Base-by-base conservation (phyloP, 208 protist genomes). In the Leishmania turanica region DNA sequence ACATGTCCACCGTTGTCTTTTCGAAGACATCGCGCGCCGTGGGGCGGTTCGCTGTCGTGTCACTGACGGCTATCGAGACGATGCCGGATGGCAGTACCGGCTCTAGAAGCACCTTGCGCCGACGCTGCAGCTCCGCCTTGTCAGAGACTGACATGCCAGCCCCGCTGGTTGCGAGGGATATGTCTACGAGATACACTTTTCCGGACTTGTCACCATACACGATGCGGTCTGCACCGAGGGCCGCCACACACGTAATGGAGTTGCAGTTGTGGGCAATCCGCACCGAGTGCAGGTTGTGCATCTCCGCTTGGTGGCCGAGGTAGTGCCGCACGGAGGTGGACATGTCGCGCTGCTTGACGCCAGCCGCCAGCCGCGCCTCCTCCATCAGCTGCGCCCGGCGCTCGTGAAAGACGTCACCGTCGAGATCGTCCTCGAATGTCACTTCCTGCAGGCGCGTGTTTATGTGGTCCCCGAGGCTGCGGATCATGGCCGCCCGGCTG, bases 191-290 rank as follows among this genome's bases (percentile, higher is more conserved):
- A 79, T 95, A 97, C 27, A 97, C 93, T 37, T 91, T 88, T 1
- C 95, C 95, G 1, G 94, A 89, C 82, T 98, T 98, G 77, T 98
- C 95, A 47, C 95, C 95, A 49, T 95, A 90, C 13, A 94, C 89
- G 42, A 97, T 81, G 45, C 92, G 74, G 21, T 95, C 89, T 0
- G 54, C 69, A 42, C 91, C 92, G 77, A 97, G 88, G 64, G 81
- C 75, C 34, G 91, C 92, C 51, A 96, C 90, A 54, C 91, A 92
- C n/a, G 95, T 96, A 66, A 97, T 86, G 62, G 91, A 84, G 83
- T 97, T 96, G 83, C 92, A 89, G 87, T 97, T 97, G 86, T 97
- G 95, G 19, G 86, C 85, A 47, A 97, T 82, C 21, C 90, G 89
- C 27, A 96, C 77, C 0, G 88, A 85, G 64, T 78, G 73, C 56